Evolutionary conservation across 495 filamentous ascomycete species (phyloP).

Genomic region (Annulohypoxylon nitens): DNA sequence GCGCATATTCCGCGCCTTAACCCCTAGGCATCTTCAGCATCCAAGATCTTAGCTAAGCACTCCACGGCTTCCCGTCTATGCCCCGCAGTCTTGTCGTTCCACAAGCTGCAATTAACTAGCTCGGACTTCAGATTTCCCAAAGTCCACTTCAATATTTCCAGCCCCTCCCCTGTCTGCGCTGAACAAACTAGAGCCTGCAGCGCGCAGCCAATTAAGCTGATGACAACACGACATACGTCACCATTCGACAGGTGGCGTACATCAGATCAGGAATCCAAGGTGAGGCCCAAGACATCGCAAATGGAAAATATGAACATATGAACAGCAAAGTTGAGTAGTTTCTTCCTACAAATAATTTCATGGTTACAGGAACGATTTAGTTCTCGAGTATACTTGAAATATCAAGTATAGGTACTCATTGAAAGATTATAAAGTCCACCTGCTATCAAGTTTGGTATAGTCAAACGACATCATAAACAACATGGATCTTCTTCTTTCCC

Average conservation of each 20-base stretch:
- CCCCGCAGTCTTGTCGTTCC: constrained; percentile 29
- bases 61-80: constrained; percentile 9
- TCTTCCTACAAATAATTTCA: constrained; percentile 9
- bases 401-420: constrained; percentile 10
- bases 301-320: not conserved
- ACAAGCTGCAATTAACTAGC: constrained; percentile 29
- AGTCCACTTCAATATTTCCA: not conserved
- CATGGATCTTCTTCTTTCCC: constrained; percentile 74
- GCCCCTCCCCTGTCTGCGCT: not conserved
- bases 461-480: constrained; percentile 31
- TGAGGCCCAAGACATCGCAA: constrained; percentile 33
- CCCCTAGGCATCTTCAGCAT: not conserved
- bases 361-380: constrained; percentile 10
- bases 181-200: not conserved
- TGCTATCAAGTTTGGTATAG: not conserved
- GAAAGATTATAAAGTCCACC: not conserved
- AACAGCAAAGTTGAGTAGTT: constrained; percentile 1
- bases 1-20: not conserved
- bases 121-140: constrained; percentile 18
- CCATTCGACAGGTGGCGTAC: constrained; percentile 17
- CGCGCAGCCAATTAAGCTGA: constrained; percentile 32
- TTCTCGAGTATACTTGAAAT: constrained; percentile 1
- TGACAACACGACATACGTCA: constrained; percentile 44
- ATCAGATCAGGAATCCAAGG: constrained; percentile 35
- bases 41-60: constrained; percentile 8